Evolutionary conservation across 208 protist species (phyloP), one percentile per base, ranked within the genome.

Genomic region (Trichomonas vaginalis): DNA sequence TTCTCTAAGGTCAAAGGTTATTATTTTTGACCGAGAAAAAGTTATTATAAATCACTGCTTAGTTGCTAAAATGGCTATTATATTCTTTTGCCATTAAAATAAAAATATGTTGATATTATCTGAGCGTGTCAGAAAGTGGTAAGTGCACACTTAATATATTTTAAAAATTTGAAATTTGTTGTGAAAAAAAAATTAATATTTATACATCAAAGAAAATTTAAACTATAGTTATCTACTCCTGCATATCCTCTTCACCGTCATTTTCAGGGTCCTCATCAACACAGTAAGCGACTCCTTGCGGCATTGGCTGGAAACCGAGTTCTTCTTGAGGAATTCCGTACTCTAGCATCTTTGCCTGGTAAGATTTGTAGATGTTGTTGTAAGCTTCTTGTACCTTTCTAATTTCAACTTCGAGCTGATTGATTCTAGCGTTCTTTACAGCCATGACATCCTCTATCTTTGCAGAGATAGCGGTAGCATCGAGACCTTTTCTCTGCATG

Each of bases 371-470:
- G 14, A 92, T 92, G 17, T 92, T 45, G 37, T 92, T 92, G 56
- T 49, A 45, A 3, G 86, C 86, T 39, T 51, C 45, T 40, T 92
- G 86, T 17, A 92, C 86, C 17, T 92, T 92, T 21, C 40, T 45
- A 6, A 92, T 10, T 51, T 92, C 86, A 21, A 92, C 45, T 92
- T 92, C 86, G 8, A 92, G 17, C 35, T 92, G 86, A 39, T 92
- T 92, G 37, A 92, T 92, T 51, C 32, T 92, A 39, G 86, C 86
- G 45, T 92, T 92, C 32, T 92, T 92, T 0, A 51, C 45, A 39
- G 86, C 86, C 40, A 92, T n/a, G 17, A 92, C 86, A 39, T 92
- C 86, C 27, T 92, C 86, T 17, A 92, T 92, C 32, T 92, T 92
- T 39, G 86, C 86, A 17, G 86, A 92, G 6, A 92, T 92, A 17